Conservation (phyloP, 139 green algal species). For the Chlamydomonas applanata region DNA sequence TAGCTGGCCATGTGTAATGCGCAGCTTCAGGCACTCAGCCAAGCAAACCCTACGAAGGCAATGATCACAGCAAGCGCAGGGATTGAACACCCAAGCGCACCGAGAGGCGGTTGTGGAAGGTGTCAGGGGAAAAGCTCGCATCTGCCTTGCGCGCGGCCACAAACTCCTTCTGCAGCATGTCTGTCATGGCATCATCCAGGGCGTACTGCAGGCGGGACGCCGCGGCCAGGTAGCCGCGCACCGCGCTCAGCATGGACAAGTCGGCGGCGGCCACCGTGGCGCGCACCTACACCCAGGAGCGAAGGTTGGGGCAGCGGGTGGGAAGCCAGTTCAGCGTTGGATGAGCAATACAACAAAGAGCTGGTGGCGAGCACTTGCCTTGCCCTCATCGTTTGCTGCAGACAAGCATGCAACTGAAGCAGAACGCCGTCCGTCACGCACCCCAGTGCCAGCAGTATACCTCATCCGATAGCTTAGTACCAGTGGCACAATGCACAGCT, state of each 20-base stretch:
- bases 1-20: neutral
- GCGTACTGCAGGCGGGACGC: constrained; percentile 9
- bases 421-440: too few relatives aligned
- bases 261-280: neutral
- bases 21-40: too few relatives aligned
- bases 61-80: too few relatives aligned
- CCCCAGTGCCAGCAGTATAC: neutral
- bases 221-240: constrained; percentile 41
- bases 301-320: too few relatives aligned
- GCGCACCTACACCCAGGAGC: neutral
- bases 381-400: too few relatives aligned
- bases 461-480: too few relatives aligned
- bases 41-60: too few relatives aligned
- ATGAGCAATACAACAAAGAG: too few relatives aligned
- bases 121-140: constrained; percentile 8
- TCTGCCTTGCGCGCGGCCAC: constrained; percentile 10
- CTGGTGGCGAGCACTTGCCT: too few relatives aligned
- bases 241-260: constrained; percentile 14
- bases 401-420: too few relatives aligned
- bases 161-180: constrained; percentile 18
- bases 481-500: too few relatives aligned
- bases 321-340: too few relatives aligned
- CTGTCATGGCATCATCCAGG: constrained; percentile 23
- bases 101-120: constrained; percentile 9
- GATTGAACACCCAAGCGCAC: constrained; percentile 7